Evolutionary conservation across 2,329 filamentous ascomycete species (phyloP).

Genomic region (Calonectria henricotiae): DNA sequence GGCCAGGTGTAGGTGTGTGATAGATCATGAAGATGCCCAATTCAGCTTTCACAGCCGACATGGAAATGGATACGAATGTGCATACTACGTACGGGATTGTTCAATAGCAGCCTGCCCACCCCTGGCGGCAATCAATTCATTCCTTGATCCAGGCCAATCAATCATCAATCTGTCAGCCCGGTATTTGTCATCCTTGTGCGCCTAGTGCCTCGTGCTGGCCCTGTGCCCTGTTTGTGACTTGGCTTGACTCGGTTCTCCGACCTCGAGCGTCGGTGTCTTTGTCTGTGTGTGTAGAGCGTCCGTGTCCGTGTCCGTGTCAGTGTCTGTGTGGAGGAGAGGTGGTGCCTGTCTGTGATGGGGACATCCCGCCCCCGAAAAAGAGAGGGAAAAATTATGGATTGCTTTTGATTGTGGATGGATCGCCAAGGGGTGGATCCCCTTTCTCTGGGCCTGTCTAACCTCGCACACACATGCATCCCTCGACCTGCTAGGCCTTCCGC

Average conservation of each 20-base stretch:
- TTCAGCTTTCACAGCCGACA: background rate
- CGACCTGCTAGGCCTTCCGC: slow-evolving; percentile 17
- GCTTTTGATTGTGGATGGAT: slow-evolving; percentile 27
- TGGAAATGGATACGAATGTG: slow-evolving; percentile 5
- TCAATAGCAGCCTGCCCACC: slow-evolving; percentile 1
- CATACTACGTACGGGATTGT: background rate
- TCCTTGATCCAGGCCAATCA: slow-evolving; percentile 17
- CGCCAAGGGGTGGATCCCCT: slow-evolving; percentile 22
- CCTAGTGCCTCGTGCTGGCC: slow-evolving; percentile 19
- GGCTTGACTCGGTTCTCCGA: slow-evolving; percentile 19
- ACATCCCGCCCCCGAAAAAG: slow-evolving; percentile 19
- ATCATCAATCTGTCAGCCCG: slow-evolving; percentile 23
- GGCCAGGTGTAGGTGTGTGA: background rate
- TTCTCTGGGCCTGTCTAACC: slow-evolving; percentile 1
- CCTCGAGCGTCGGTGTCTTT: slow-evolving; percentile 17
- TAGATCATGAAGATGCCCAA: slow-evolving; percentile 4
- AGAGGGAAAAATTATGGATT: slow-evolving; percentile 14
- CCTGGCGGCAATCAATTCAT: slow-evolving; percentile 17
- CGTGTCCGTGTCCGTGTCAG: slow-evolving; percentile 17
- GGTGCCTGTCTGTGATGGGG: slow-evolving; percentile 25
- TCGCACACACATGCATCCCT: slow-evolving; percentile 14
- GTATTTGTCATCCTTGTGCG: slow-evolving; percentile 20
- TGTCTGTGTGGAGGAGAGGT: slow-evolving; percentile 11
- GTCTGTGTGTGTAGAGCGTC: slow-evolving; percentile 12
- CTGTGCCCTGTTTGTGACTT: slow-evolving; percentile 20